Conservation (phyloP, 2,329 filamentous ascomycete species). For the Aspergillus uvarum region DNA sequence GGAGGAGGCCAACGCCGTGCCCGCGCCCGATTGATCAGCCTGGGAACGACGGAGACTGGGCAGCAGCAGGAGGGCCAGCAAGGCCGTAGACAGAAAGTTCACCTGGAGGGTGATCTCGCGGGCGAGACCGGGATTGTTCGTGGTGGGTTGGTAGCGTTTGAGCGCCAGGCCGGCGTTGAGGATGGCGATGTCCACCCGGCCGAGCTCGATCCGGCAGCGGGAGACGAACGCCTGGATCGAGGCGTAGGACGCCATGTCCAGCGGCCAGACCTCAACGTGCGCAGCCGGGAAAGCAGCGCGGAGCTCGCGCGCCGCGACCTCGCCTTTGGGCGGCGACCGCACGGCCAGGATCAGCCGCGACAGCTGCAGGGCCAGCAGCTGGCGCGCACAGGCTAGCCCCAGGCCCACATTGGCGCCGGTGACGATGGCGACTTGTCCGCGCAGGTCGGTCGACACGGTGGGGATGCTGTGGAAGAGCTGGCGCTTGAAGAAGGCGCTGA, state of each 20-base stretch:
- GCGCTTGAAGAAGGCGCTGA: no score
- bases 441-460: no score
- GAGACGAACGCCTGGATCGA: conserved; percentile 47
- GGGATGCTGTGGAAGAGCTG: no score
- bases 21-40: conserved; percentile 1
- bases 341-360: neutral
- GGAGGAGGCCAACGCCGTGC: neutral
- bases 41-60: conserved; percentile 13
- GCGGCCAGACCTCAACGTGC: conserved; percentile 48
- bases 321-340: neutral
- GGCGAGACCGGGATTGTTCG: conserved; percentile 1
- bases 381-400: neutral
- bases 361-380: neutral
- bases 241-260: conserved; percentile 52
- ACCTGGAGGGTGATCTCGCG: conserved; percentile 40
- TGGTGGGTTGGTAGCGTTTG: conserved; percentile 18
- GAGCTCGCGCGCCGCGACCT: neutral
- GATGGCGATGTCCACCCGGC: conserved; percentile 46
- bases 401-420: neutral
- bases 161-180: conserved; percentile 46
- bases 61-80: conserved; percentile 19
- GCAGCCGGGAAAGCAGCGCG: neutral
- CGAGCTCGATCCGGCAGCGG: conserved; percentile 32
- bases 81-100: conserved; percentile 31
- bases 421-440: neutral